phyloP scores from a whole-genome alignment of 2,329 filamentous ascomycete genomes.

The Mycosphaerella sp. region DNA sequence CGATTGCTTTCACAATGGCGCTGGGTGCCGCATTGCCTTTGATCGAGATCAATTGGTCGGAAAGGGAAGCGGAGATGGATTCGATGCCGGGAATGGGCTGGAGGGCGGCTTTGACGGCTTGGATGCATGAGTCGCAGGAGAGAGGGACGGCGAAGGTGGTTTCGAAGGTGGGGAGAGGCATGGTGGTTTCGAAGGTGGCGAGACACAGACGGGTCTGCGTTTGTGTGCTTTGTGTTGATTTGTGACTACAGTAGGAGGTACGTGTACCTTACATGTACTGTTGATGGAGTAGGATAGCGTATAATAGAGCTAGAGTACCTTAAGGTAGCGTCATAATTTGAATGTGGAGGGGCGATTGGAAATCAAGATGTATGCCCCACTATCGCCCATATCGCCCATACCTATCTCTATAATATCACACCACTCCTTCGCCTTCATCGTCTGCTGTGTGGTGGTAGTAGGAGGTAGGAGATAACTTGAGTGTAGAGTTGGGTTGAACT shows the following conservation, averaged over 20 bases:
- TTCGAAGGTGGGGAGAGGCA: slow-evolving; percentile 46
- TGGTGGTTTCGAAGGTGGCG: slow-evolving; percentile 5
- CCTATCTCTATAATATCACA: no score
- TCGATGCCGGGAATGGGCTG: slow-evolving; percentile 62
- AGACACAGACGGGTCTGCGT: no score
- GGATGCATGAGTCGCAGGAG: slow-evolving; percentile 82
- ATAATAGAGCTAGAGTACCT: slow-evolving; percentile 1
- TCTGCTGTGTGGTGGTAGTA: no score
- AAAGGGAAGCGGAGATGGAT: slow-evolving; percentile 74
- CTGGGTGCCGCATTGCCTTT: slow-evolving; percentile 89
- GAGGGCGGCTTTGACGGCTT: slow-evolving; percentile 73
- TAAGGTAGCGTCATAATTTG: slow-evolving; percentile 1
- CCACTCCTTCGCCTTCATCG: no score
- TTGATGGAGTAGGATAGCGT: not conserved
- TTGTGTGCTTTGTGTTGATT: not conserved
- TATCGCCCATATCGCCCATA: not conserved
- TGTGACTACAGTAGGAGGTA: not conserved
- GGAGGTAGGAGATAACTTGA: no score
- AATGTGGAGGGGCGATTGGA: slow-evolving; percentile 10
- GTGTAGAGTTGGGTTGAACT: no score
- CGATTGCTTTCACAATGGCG: slow-evolving; percentile 79
- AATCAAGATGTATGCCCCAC: slow-evolving; percentile 6
- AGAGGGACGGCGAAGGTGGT: slow-evolving; percentile 93
- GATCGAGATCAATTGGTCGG: slow-evolving; percentile 75
- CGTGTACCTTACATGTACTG: no score